phyloP scores from a whole-genome alignment of 805 yeast species.

The Wickerhamiella azymoides region DNA sequence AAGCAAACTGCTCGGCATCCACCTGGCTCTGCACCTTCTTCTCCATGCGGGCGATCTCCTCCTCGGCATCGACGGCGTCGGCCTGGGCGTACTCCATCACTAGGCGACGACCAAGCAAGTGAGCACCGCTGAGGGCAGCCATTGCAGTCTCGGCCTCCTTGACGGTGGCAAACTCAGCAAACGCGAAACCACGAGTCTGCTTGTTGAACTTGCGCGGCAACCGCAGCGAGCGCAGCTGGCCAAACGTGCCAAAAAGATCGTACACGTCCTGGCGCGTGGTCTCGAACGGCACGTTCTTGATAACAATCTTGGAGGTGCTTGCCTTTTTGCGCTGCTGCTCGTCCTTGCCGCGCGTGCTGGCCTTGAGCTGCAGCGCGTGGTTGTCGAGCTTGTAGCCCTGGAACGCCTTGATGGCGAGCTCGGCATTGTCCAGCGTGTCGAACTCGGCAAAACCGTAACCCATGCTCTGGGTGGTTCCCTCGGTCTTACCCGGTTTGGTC shows the following conservation, averaged over 20 bases:
- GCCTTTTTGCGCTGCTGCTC: slow-evolving; percentile 20
- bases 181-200: slow-evolving; percentile 93
- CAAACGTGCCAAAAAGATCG: slow-evolving; percentile 86
- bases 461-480: slow-evolving; percentile 68
- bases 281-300: slow-evolving; percentile 95
- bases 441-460: slow-evolving; percentile 97
- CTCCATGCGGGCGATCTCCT: slow-evolving; percentile 82
- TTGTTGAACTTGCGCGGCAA: slow-evolving; percentile 94
- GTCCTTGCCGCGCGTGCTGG: slow-evolving; percentile 56
- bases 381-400: slow-evolving; percentile 76
- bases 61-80: slow-evolving; percentile 74
- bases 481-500: slow-evolving; percentile 70
- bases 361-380: slow-evolving; percentile 75
- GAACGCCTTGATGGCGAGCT: slow-evolving; percentile 54
- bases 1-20: slow-evolving; percentile 56
- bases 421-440: slow-evolving; percentile 62
- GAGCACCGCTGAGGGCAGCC: slow-evolving; percentile 89
- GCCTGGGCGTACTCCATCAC: slow-evolving; percentile 86
- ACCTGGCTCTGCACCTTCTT: slow-evolving; percentile 70
- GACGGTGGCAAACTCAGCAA: slow-evolving; percentile 76
- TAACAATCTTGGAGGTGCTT: slow-evolving; percentile 51
- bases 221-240: slow-evolving; percentile 85
- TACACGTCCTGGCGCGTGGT: slow-evolving; percentile 86
- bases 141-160: slow-evolving; percentile 91
- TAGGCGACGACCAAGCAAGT: slow-evolving; percentile 85